Percentiles rank a stretch among this genome's conserved stretches.
Evolutionary conservation across 2,329 filamentous ascomycete species (phyloP).

Genomic region (Venturia asperata): DNA sequence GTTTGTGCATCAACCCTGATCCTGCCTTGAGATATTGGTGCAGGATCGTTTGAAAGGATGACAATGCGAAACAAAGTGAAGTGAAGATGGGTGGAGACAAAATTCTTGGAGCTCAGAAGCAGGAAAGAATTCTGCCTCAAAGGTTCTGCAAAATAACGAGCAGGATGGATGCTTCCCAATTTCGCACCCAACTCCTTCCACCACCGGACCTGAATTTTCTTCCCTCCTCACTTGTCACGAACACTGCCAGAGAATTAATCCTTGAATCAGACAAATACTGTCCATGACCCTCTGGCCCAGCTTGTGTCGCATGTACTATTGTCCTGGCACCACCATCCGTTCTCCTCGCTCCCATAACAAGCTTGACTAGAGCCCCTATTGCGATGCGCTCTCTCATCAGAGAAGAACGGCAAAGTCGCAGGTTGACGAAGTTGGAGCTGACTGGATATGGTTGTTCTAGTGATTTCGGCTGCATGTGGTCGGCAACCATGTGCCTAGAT

Average conservation of each 20-base stretch:
- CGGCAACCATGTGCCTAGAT: conserved; percentile 22
- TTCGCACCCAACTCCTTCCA: conserved; percentile 16
- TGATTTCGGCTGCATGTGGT: conserved; percentile 19
- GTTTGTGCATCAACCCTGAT: too few species aligned
- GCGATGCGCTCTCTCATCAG: conserved; percentile 20
- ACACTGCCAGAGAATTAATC: not conserved
- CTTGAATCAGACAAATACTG: conserved; percentile 16
- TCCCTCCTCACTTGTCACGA: conserved; percentile 6
- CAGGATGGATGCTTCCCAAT: conserved; percentile 13
- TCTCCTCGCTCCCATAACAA: conserved; percentile 15
- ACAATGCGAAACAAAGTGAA: too few species aligned
- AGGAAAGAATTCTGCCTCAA: not conserved
- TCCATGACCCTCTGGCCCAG: conserved; percentile 18
- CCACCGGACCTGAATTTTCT: conserved; percentile 9
- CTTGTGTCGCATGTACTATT: conserved; percentile 17
- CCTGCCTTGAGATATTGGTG: too few species aligned
- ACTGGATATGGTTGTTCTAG: conserved; percentile 18
- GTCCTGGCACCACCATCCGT: conserved; percentile 19
- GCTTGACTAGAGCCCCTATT: conserved; percentile 8
- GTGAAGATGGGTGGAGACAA: too few species aligned
- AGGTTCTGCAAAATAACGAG: conserved; percentile 12
- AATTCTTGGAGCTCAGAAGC: too few species aligned
- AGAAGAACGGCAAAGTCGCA: conserved; percentile 21
- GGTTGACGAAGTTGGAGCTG: conserved; percentile 22
- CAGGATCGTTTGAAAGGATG: too few species aligned